These are phyloP conservation scores for Saussurea involucrata DNA, from an alignment of 129 eudicot genomes.

Conservation along the genomic window DNA sequence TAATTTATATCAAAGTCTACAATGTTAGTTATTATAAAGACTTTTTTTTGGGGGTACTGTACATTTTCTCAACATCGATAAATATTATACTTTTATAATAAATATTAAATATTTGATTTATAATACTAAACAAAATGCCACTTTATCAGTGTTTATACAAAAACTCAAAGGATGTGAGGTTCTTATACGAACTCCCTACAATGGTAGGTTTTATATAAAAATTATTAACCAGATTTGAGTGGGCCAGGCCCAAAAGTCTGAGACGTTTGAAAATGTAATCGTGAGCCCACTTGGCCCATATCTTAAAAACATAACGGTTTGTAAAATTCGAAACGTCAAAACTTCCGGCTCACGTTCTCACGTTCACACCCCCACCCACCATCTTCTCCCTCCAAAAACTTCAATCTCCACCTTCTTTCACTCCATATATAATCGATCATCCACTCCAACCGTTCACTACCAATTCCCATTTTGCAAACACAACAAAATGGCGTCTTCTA, in stretches of 20 bases:
- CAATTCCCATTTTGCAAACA: conserved; percentile 11
- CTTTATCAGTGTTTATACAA: too few relatives aligned
- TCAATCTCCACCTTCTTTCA: background rate
- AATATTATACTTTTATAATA: too few relatives aligned
- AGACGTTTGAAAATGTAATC: background rate
- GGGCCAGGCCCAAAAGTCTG: background rate
- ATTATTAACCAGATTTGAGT: background rate
- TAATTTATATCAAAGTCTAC: too few relatives aligned
- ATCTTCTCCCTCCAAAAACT: conserved; percentile 19
- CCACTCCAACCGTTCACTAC: background rate
- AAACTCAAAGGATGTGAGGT: too few relatives aligned
- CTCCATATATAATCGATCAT: background rate
- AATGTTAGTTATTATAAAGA: too few relatives aligned
- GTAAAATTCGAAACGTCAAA: conserved; percentile 1
- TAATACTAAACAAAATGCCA: too few relatives aligned
- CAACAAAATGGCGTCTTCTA: conserved; percentile 10
- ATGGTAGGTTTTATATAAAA: too few relatives aligned
- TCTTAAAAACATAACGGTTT: background rate
- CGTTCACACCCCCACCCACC: conserved; percentile 19
- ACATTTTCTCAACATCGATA: too few relatives aligned
- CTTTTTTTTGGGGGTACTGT: too few relatives aligned
- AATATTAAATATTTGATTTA: too few relatives aligned
- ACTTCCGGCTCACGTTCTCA: conserved; percentile 27
- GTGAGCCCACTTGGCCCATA: background rate
- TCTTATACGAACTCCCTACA: too few relatives aligned